phyloP scores from a whole-genome alignment of 208 protist genomes.

The Balamuthia mandrillaris region DNA sequence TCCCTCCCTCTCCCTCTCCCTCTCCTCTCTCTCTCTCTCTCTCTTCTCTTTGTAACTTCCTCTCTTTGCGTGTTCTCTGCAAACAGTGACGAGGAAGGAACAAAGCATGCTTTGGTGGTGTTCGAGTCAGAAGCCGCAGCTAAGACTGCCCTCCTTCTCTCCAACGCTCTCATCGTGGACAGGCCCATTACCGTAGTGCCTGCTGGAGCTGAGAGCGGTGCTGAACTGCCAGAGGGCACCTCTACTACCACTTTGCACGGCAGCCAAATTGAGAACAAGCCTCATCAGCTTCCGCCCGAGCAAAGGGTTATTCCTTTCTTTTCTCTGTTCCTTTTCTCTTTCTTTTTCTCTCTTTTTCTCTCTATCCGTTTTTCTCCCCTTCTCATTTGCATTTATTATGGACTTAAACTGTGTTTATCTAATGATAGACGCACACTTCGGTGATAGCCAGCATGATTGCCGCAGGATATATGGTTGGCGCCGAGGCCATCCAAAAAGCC shows the following conservation, averaged over 20 bases:
- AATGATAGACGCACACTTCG: slow-evolving; percentile 38
- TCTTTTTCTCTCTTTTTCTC: neutral
- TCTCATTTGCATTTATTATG: neutral
- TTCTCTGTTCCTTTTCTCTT: neutral
- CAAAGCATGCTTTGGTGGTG: slow-evolving; percentile 50
- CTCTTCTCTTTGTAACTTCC: neutral
- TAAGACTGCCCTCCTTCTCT: slow-evolving; percentile 60
- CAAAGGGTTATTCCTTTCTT: slow-evolving; percentile 29
- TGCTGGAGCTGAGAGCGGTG: neutral
- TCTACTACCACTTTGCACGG: neutral
- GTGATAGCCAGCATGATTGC: slow-evolving; percentile 57
- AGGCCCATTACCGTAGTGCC: slow-evolving; percentile 32
- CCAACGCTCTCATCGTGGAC: slow-evolving; percentile 62
- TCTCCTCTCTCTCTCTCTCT: neutral
- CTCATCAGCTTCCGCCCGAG: slow-evolving; percentile 35
- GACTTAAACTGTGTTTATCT: neutral
- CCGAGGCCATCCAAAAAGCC: slow-evolving; percentile 46
- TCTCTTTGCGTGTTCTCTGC: neutral
- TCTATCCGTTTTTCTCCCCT: neutral
- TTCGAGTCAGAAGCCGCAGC: slow-evolving; percentile 58
- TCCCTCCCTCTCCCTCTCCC: neutral
- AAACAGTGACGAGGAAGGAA: neutral
- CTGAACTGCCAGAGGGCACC: neutral
- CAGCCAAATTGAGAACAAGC: slow-evolving; percentile 40
- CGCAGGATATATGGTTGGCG: slow-evolving; percentile 52